Conservation (phyloP, 352 stramenopile species). For the Phytophthora idaei region DNA sequence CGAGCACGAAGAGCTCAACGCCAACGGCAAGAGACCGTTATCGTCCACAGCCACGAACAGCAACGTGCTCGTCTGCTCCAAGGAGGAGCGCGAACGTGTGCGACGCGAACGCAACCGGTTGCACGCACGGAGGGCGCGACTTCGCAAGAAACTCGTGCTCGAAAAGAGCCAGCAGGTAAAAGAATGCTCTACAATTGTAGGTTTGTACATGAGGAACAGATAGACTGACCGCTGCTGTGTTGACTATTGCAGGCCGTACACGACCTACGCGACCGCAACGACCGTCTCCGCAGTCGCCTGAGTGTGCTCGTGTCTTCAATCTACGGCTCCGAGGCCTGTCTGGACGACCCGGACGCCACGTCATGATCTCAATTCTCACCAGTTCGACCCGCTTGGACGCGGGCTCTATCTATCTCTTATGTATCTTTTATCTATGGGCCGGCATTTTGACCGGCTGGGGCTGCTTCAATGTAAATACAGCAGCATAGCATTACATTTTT, state of each 20-base stretch:
- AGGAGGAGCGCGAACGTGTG: constrained; percentile 74
- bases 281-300: constrained; percentile 62
- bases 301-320: constrained; percentile 67
- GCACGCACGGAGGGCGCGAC: constrained; percentile 69
- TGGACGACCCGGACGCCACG: constrained; percentile 32
- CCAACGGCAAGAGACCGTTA: constrained; percentile 50
- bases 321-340: constrained; percentile 48
- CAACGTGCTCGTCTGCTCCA: constrained; percentile 51
- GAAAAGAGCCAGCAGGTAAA: constrained; percentile 76
- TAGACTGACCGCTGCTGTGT: constrained; percentile 14
- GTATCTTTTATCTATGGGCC: constrained; percentile 43
- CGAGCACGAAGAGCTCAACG: constrained; percentile 54
- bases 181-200: not conserved
- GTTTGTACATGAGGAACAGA: constrained; percentile 4
- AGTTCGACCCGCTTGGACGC: constrained; percentile 8
- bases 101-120: constrained; percentile 77
- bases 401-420: constrained; percentile 43
- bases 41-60: constrained; percentile 28
- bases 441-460: constrained; percentile 34
- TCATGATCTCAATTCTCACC: constrained; percentile 25
- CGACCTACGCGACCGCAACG: constrained; percentile 65
- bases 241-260: constrained; percentile 53
- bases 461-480: constrained; percentile 48
- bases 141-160: constrained; percentile 84
- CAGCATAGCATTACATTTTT: constrained; percentile 28